Evolutionary conservation across 2,329 filamentous ascomycete genomes (phyloP).

Genomic region (Fusarium sp.): DNA sequence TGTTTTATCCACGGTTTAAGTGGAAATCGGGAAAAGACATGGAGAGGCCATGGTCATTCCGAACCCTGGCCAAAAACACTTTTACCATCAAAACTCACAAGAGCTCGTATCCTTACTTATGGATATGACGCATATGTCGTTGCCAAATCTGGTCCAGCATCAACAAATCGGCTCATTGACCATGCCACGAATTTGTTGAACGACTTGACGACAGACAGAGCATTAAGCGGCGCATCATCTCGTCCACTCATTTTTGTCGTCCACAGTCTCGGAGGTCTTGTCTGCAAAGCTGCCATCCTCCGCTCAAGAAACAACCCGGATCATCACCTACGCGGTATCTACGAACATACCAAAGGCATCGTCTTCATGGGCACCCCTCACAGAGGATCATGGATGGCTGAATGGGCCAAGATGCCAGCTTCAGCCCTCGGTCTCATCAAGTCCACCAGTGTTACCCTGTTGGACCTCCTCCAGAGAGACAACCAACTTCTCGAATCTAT

Average conservation of each 20-base stretch:
- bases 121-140: constrained; percentile 54
- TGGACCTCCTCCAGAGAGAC: constrained; percentile 45
- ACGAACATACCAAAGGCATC: constrained; percentile 46
- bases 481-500: constrained; percentile 42
- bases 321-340: constrained; percentile 45
- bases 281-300: constrained; percentile 53
- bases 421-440: constrained; percentile 47
- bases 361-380: constrained; percentile 56
- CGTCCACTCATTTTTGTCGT: constrained; percentile 51
- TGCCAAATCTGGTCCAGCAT: constrained; percentile 35
- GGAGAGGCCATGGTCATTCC: constrained; percentile 48
- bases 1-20: constrained; percentile 58
- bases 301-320: constrained; percentile 49
- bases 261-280: constrained; percentile 56
- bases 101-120: constrained; percentile 53
- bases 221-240: constrained; percentile 22
- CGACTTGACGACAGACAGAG: constrained; percentile 44
- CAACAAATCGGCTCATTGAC: constrained; percentile 43
- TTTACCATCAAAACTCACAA: constrained; percentile 46
- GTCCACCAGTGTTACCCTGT: constrained; percentile 47
- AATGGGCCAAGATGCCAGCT: constrained; percentile 50
- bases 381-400: constrained; percentile 49
- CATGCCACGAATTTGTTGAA: constrained; percentile 49
- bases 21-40: constrained; percentile 54
- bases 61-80: constrained; percentile 52